Conservation (phyloP, 2,329 filamentous ascomycete species). For the Alternaria ventricosa region DNA sequence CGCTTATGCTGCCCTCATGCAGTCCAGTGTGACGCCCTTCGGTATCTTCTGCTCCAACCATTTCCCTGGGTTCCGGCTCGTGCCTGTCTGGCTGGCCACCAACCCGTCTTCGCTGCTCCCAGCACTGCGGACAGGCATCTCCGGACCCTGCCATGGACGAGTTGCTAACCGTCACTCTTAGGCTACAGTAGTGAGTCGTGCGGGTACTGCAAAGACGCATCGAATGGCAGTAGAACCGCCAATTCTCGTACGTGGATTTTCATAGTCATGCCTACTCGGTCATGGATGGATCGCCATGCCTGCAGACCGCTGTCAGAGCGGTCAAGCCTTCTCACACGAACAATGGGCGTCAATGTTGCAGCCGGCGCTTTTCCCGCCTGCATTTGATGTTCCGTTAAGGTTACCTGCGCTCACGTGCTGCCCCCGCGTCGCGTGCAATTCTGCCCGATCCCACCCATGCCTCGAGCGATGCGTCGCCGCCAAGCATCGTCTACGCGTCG, state of each 20-base stretch:
- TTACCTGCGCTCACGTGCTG: conserved; percentile 32
- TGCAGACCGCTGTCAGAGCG: conserved; percentile 24
- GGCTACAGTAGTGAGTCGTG: conserved; percentile 58
- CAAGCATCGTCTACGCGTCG: conserved; percentile 21
- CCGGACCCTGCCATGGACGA: conserved; percentile 6
- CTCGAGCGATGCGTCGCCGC: conserved; percentile 18
- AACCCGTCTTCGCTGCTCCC: conserved; percentile 7
- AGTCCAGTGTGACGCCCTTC: conserved; percentile 51
- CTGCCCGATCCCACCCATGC: conserved; percentile 1
- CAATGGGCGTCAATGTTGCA: conserved; percentile 7
- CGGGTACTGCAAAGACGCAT: conserved; percentile 58
- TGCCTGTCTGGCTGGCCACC: conserved; percentile 48
- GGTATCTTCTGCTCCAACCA: conserved; percentile 52
- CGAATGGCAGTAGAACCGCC: conserved; percentile 55
- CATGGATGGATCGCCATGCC: conserved; percentile 22
- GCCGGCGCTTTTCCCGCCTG: conserved; percentile 14
- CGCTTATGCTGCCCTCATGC: conserved; percentile 52
- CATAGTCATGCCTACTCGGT: conserved; percentile 9
- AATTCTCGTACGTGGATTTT: conserved; percentile 55
- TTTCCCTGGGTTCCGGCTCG: conserved; percentile 38
- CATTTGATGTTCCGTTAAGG: conserved; percentile 38
- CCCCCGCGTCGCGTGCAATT: conserved; percentile 24
- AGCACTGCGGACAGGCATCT: conserved; percentile 8
- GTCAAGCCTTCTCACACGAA: conserved; percentile 9
- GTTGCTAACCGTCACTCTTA: conserved; percentile 38